Evolutionary conservation across 306 rosid species (phyloP).

Genomic region (Cajanus cajan): DNA sequence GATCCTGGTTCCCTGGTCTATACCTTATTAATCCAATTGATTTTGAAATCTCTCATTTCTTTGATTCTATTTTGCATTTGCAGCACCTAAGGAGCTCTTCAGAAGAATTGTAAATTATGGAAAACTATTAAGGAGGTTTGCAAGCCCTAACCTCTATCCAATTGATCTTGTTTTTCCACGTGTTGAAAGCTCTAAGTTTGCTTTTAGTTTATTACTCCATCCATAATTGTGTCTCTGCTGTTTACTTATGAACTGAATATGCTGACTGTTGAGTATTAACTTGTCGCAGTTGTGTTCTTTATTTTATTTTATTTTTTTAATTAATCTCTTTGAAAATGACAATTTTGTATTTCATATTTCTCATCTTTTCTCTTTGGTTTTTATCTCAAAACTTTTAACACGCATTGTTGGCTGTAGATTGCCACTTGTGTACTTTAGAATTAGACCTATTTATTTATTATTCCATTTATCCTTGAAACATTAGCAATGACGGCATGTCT

Average conservation of each 20-base stretch:
- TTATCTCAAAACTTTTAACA: not conserved
- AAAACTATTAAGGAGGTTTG: conserved; percentile 52
- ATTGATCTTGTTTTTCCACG: conserved; percentile 5
- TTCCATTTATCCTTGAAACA: not conserved
- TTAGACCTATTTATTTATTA: not conserved
- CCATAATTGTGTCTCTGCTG: not conserved
- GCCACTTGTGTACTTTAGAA: not conserved
- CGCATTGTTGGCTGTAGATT: not conserved
- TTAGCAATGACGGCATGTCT: not conserved
- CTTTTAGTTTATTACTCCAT: not conserved
- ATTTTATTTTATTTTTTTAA: not conserved
- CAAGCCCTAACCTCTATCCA: conserved; percentile 9
- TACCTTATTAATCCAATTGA: conserved; percentile 23
- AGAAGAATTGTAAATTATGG: conserved; percentile 48
- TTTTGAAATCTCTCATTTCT: conserved; percentile 29
- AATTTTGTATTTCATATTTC: not conserved
- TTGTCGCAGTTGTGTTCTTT: not conserved
- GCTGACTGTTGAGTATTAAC: not conserved
- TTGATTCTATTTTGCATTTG: conserved; percentile 30
- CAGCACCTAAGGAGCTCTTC: conserved; percentile 84
- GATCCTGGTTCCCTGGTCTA: not conserved
- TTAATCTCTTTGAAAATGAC: not conserved
- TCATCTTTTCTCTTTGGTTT: not conserved
- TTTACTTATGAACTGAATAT: not conserved
- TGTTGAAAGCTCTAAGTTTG: conserved; percentile 4